phyloP scores from a whole-genome alignment of 2,329 filamentous ascomycete genomes.

The Cyclaneusma minus region DNA sequence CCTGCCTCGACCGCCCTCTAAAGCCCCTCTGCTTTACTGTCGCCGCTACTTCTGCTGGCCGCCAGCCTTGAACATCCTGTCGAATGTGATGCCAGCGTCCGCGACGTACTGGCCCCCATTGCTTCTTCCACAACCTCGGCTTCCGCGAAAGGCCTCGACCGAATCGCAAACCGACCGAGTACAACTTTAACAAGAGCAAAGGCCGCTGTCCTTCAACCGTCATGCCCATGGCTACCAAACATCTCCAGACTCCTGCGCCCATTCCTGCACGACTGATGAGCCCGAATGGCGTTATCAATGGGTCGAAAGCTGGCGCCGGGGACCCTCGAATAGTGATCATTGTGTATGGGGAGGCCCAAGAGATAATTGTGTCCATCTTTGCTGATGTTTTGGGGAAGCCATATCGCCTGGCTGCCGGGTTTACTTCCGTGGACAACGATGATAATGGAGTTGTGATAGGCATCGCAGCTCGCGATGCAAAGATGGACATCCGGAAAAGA shows the following conservation, averaged over 20 bases:
- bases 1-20: too few species aligned
- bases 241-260: constrained; percentile 31
- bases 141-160: too few species aligned
- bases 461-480: constrained; percentile 40
- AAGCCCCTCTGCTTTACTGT: too few species aligned
- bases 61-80: too few species aligned
- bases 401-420: constrained; percentile 39
- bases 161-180: too few species aligned
- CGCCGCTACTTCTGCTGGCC: too few species aligned
- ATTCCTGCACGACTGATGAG: constrained; percentile 29
- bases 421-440: constrained; percentile 35
- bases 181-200: too few species aligned
- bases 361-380: constrained; percentile 58
- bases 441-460: constrained; percentile 54
- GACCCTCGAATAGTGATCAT: constrained; percentile 48
- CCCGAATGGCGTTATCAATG: constrained; percentile 20
- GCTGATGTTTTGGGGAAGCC: constrained; percentile 68
- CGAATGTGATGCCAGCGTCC: too few species aligned
- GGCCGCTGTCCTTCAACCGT: too few species aligned
- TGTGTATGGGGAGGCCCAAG: constrained; percentile 55
- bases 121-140: too few species aligned
- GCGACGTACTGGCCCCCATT: too few species aligned
- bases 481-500: constrained; percentile 39
- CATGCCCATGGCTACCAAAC: constrained; percentile 24
- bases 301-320: constrained; percentile 21